phyloP scores from a whole-genome alignment of 2,329 filamentous ascomycete species.

The Aureobasidium vineae region DNA sequence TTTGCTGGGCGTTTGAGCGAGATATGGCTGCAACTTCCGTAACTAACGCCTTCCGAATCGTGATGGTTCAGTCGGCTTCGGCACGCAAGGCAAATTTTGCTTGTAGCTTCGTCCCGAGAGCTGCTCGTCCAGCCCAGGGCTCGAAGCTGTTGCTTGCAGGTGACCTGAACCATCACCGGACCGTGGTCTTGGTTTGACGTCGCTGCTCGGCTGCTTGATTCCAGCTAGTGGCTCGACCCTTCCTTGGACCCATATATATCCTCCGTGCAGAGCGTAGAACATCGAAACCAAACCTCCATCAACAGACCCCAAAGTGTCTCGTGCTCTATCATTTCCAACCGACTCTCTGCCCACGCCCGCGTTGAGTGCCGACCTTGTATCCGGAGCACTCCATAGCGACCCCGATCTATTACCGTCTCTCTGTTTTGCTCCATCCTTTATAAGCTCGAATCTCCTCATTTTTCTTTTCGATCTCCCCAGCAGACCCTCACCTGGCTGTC shows the following conservation, averaged over 20 bases:
- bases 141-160: conserved; percentile 13
- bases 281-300: conserved; percentile 24
- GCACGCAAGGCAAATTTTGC: conserved; percentile 17
- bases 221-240: conserved; percentile 14
- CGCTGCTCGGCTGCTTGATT: conserved; percentile 15
- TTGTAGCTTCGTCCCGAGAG: background rate
- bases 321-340: conserved; percentile 25
- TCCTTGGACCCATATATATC: conserved; percentile 27
- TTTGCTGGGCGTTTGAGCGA: conserved; percentile 20
- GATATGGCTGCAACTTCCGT: background rate
- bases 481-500: conserved; percentile 24
- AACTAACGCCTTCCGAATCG: background rate
- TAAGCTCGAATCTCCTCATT: conserved; percentile 17
- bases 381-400: conserved; percentile 27
- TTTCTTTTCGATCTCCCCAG: conserved; percentile 13
- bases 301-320: conserved; percentile 27
- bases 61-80: conserved; percentile 19
- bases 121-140: conserved; percentile 4
- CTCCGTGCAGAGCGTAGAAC: conserved; percentile 18
- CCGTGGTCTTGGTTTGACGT: conserved; percentile 25
- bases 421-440: conserved; percentile 11
- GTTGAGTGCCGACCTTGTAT: conserved; percentile 19
- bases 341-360: conserved; percentile 21
- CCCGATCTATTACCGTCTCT: conserved; percentile 27
- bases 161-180: conserved; percentile 22